A percentile compares a stretch with the other conserved stretches of the same genome.
These are phyloP conservation scores for Friedmanniomyces endolithicus DNA, from an alignment of 495 filamentous ascomycete genomes.

Conservation along the genomic window DNA sequence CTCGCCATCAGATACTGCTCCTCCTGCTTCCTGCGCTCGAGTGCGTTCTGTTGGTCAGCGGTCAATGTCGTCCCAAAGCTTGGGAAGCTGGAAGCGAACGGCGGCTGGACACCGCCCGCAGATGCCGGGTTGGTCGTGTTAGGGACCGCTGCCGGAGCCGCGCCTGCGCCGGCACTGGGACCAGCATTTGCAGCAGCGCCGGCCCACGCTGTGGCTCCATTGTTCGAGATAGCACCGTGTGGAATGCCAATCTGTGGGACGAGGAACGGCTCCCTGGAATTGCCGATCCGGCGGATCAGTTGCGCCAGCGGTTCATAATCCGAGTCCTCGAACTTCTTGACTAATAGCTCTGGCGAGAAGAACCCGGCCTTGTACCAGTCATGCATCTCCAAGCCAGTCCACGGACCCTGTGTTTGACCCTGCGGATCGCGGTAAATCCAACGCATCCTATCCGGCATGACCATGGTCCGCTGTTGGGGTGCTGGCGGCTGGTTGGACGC, in stretches of 20 bases:
- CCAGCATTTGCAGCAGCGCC: slow-evolving; percentile 33
- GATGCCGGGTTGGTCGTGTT: slow-evolving; percentile 26
- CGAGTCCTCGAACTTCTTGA: slow-evolving; percentile 81
- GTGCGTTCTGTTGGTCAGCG: slow-evolving; percentile 91
- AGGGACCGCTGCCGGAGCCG: slow-evolving; percentile 34
- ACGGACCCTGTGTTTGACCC: slow-evolving; percentile 82
- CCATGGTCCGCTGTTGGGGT: slow-evolving; percentile 74
- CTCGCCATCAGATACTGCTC: slow-evolving; percentile 93
- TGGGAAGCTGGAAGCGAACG: slow-evolving; percentile 89
- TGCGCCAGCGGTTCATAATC: slow-evolving; percentile 96
- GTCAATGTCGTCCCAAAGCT: slow-evolving; percentile 97
- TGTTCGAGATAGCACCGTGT: slow-evolving; percentile 44
- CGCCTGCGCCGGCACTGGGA: slow-evolving; percentile 28
- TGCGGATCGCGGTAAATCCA: slow-evolving; percentile 97
- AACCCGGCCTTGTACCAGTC: slow-evolving; percentile 99
- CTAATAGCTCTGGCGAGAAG: slow-evolving; percentile 84
- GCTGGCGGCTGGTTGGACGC: slow-evolving; percentile 47
- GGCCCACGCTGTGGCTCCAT: slow-evolving; percentile 31
- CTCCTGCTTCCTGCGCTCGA: slow-evolving; percentile 92
- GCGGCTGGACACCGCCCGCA: slow-evolving; percentile 58
- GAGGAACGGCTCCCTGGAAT: slow-evolving; percentile 92
- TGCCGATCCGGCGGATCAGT: slow-evolving; percentile 88
- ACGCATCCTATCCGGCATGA: slow-evolving; percentile 98
- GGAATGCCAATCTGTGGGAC: slow-evolving; percentile 92
- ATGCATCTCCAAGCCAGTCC: slow-evolving; percentile 95